Percentiles rank a stretch among this genome's conserved stretches.
These are phyloP conservation scores for Blastobotrys robertii DNA, from an alignment of 805 yeast genomes.

Conservation along the genomic window DNA sequence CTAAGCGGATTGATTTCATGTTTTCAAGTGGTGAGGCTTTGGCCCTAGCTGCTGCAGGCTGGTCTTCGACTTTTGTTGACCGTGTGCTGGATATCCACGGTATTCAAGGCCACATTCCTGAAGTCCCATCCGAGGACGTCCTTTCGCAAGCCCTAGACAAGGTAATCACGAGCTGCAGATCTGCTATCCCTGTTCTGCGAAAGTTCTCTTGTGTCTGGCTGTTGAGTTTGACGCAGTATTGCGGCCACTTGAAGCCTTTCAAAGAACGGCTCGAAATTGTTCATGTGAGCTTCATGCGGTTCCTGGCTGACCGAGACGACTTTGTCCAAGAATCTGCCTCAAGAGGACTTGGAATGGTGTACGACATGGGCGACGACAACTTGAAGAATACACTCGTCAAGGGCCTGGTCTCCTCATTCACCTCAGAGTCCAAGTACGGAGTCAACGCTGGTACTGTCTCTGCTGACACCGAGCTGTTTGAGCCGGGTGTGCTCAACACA, in stretches of 20 bases:
- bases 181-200: conserved; percentile 65
- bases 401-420: conserved; percentile 64
- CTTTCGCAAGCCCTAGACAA: conserved; percentile 33
- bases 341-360: conserved; percentile 72
- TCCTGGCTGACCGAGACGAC: conserved; percentile 74
- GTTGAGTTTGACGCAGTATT: conserved; percentile 66
- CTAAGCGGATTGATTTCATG: conserved; percentile 66
- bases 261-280: conserved; percentile 42
- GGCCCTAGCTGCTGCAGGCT: conserved; percentile 60
- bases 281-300: conserved; percentile 67
- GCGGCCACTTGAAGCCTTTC: conserved; percentile 40
- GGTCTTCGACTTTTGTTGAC: conserved; percentile 51
- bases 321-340: conserved; percentile 88
- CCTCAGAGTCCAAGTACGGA: conserved; percentile 45
- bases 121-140: conserved; percentile 1
- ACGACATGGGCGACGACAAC: conserved; percentile 62
- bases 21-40: conserved; percentile 83
- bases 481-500: conserved; percentile 68
- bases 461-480: conserved; percentile 76
- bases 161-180: conserved; percentile 43
- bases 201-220: conserved; percentile 81
- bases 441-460: conserved; percentile 56
- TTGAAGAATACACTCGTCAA: conserved; percentile 65
- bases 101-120: conserved; percentile 5
- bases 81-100: conserved; percentile 48